These are phyloP conservation scores for Spergularia bocconei DNA, from an alignment of 148 eudicot genomes.

Conservation along the genomic window DNA sequence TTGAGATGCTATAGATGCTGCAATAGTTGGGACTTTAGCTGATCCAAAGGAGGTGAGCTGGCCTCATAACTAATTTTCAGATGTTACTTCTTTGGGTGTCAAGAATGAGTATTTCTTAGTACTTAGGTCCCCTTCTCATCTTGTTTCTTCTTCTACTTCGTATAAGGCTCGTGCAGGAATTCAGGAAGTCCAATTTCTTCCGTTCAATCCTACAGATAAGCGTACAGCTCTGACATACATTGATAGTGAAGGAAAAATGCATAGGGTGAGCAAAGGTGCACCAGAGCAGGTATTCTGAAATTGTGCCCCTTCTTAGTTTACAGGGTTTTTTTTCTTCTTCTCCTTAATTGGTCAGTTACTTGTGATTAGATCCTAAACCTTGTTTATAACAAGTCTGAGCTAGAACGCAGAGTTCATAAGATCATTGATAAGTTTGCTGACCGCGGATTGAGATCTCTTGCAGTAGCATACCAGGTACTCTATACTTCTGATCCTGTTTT, in stretches of 20 bases:
- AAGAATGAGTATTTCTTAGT: too few species aligned
- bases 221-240: conserved; percentile 57
- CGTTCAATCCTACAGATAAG: conserved; percentile 56
- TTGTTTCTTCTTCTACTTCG: too few species aligned
- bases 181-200: conserved; percentile 55
- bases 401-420: conserved; percentile 46
- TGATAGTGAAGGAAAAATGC: conserved; percentile 48
- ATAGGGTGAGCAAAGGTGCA: conserved; percentile 61
- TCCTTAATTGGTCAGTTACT: background rate
- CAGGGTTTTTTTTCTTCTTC: too few species aligned
- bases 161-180: conserved; percentile 40
- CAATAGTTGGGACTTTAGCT: conserved; percentile 46
- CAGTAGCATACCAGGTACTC: conserved; percentile 53
- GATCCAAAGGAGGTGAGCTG: conserved; percentile 47
- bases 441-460: conserved; percentile 56
- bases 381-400: conserved; percentile 45
- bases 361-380: conserved; percentile 43
- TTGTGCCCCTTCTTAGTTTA: too few species aligned
- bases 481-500: background rate
- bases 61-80: too few species aligned
- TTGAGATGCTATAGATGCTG: conserved; percentile 60
- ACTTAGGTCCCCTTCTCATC: too few species aligned
- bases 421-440: conserved; percentile 61
- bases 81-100: too few species aligned
- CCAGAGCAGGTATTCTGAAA: conserved; percentile 34